A percentile compares a stretch with the other conserved stretches of the same genome.
phyloP scores from a whole-genome alignment of 257 asterid genomes.

The Cinchona pubescens region DNA sequence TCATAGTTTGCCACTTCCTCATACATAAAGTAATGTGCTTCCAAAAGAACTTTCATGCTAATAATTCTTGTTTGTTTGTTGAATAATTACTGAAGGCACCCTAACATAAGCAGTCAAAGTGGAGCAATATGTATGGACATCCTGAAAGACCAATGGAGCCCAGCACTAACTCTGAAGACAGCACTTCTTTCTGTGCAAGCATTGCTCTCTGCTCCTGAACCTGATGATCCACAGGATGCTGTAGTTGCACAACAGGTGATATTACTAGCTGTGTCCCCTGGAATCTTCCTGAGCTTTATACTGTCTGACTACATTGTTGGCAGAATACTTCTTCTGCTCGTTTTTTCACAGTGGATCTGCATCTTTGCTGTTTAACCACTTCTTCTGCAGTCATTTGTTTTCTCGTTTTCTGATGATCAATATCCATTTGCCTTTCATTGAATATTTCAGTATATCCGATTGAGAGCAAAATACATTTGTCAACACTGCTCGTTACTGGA shows the following conservation, averaged over 20 bases:
- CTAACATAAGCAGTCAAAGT: constrained; percentile 97
- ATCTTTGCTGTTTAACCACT: not conserved
- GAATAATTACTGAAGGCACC: constrained; percentile 66
- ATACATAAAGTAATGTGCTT: not conserved
- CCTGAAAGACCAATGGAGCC: constrained; percentile 99
- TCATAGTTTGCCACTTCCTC: not conserved
- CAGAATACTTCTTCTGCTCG: not conserved
- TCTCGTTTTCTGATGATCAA: constrained; percentile 9
- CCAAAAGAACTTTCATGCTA: not conserved
- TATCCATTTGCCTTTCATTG: constrained; percentile 7
- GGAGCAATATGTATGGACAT: constrained; percentile 99
- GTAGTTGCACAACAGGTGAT: constrained; percentile 91
- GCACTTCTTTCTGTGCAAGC: constrained; percentile 97
- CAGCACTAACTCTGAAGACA: constrained; percentile 89
- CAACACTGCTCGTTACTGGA: constrained; percentile 97
- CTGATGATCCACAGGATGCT: constrained; percentile 97
- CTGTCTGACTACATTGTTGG: not conserved
- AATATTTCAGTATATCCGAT: constrained; percentile 55
- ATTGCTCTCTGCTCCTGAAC: constrained; percentile 87
- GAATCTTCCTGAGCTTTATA: not conserved
- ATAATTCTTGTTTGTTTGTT: not conserved
- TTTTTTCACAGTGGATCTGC: not conserved
- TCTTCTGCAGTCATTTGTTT: not conserved
- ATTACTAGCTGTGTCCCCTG: not conserved
- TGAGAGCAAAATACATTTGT: constrained; percentile 65